phyloP scores from a whole-genome alignment of 1,139 yeast genomes.

The Ogataea hybrid region DNA sequence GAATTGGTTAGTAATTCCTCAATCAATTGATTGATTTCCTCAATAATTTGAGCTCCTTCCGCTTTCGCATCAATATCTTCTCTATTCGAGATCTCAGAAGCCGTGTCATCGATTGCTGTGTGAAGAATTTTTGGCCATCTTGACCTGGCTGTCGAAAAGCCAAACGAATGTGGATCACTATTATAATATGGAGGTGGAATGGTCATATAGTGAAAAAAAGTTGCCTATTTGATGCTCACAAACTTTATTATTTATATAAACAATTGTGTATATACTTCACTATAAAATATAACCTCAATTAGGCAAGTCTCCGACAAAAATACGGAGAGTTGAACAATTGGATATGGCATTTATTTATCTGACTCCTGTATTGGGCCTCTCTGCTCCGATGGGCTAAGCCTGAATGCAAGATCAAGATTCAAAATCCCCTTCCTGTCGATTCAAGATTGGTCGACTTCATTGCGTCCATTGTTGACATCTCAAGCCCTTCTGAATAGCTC shows the following conservation, averaged over 20 bases:
- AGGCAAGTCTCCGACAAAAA: not conserved
- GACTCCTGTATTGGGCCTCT: too few relatives aligned
- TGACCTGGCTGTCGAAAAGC: conserved; percentile 68
- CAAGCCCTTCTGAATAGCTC: conserved; percentile 51
- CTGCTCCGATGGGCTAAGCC: too few relatives aligned
- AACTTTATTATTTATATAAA: too few relatives aligned
- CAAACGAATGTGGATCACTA: conserved; percentile 75
- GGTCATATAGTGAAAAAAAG: not conserved
- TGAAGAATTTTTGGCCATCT: conserved; percentile 88
- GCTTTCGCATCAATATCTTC: conserved; percentile 16
- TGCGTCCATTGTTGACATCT: conserved; percentile 47
- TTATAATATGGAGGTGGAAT: conserved; percentile 43
- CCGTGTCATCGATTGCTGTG: conserved; percentile 63
- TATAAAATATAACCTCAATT: not conserved
- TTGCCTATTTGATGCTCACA: not conserved
- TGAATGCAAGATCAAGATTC: too few relatives aligned
- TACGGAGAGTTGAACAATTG: not conserved
- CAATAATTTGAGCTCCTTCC: too few relatives aligned
- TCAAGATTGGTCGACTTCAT: conserved; percentile 57
- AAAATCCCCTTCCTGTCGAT: conserved; percentile 55
- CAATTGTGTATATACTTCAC: too few relatives aligned
- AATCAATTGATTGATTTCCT: too few relatives aligned
- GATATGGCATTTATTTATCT: not conserved
- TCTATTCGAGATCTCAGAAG: conserved; percentile 9
- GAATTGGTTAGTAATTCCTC: too few relatives aligned